Conservation (phyloP, 2,329 filamentous ascomycete genomes). For the Dothiorella sarmentorum region DNA sequence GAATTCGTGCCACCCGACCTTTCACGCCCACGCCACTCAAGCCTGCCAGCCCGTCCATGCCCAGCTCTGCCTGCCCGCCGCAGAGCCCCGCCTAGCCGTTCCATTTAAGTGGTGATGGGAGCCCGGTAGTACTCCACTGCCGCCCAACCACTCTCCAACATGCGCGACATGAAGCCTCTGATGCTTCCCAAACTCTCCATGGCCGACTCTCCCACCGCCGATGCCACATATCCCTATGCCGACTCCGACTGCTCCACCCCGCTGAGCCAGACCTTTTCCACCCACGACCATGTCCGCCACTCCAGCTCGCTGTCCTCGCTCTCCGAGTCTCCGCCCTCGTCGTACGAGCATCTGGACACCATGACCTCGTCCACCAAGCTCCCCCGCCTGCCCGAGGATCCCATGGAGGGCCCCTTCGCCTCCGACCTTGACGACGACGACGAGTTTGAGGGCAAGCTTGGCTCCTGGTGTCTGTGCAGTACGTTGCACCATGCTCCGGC, state of each 20-base stretch:
- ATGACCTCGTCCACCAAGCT: constrained; percentile 63
- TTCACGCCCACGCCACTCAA: constrained; percentile 30
- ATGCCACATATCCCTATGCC: constrained; percentile 29
- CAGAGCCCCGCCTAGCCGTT: constrained; percentile 2
- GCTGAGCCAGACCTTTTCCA: constrained; percentile 66
- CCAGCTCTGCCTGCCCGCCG: not conserved
- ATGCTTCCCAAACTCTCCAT: constrained; percentile 38
- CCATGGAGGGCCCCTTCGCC: constrained; percentile 61
- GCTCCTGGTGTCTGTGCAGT: not conserved
- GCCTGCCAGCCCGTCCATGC: constrained; percentile 18
- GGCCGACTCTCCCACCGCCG: constrained; percentile 29
- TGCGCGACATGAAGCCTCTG: constrained; percentile 40
- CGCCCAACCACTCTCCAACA: constrained; percentile 27
- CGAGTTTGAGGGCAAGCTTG: constrained; percentile 48
- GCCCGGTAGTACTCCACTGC: constrained; percentile 25
- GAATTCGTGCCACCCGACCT: constrained; percentile 38
- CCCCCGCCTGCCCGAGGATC: constrained; percentile 82
- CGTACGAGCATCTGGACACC: constrained; percentile 53
- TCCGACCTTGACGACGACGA: constrained; percentile 14
- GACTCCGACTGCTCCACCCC: constrained; percentile 66
- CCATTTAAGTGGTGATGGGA: constrained; percentile 37
- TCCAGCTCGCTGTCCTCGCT: constrained; percentile 77
- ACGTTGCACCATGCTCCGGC: not conserved
- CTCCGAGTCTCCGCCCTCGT: constrained; percentile 48
- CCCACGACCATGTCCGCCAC: constrained; percentile 59